A percentile compares a stretch with the other conserved stretches of the same genome.
phyloP scores from a whole-genome alignment of 179 eudicot genomes.

The Actinidia polygama region DNA sequence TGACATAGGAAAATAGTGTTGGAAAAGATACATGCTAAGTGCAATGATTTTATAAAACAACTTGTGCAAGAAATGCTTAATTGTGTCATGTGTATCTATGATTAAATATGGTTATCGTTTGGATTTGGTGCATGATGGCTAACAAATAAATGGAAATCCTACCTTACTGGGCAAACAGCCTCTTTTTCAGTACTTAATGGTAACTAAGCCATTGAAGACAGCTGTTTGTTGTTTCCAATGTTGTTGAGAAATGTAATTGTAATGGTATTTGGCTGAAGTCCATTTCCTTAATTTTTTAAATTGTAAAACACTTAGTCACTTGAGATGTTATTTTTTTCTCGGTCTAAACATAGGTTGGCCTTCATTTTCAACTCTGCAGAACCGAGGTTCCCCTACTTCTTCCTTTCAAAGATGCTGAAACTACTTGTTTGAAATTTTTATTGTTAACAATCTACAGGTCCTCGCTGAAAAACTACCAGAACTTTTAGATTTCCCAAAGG shows the following conservation, averaged over 20 bases:
- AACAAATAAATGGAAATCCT: background rate
- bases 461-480: slow-evolving; percentile 75
- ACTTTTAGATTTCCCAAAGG: slow-evolving; percentile 76
- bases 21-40: background rate
- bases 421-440: background rate
- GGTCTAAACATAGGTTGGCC: background rate
- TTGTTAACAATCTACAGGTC: slow-evolving; percentile 46
- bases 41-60: background rate
- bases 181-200: background rate
- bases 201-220: background rate
- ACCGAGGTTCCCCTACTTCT: background rate
- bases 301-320: background rate
- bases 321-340: background rate
- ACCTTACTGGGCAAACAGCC: background rate
- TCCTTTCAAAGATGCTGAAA: background rate
- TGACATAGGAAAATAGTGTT: background rate
- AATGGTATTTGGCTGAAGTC: background rate
- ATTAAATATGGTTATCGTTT: background rate
- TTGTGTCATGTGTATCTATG: background rate
- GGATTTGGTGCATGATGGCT: background rate
- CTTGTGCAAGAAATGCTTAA: background rate
- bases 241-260: background rate
- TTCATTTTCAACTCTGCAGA: background rate
- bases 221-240: background rate
- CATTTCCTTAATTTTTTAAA: background rate